These are phyloP conservation scores for Fusarium multiceps DNA, from an alignment of 2,329 filamentous ascomycete species.

Conservation along the genomic window DNA sequence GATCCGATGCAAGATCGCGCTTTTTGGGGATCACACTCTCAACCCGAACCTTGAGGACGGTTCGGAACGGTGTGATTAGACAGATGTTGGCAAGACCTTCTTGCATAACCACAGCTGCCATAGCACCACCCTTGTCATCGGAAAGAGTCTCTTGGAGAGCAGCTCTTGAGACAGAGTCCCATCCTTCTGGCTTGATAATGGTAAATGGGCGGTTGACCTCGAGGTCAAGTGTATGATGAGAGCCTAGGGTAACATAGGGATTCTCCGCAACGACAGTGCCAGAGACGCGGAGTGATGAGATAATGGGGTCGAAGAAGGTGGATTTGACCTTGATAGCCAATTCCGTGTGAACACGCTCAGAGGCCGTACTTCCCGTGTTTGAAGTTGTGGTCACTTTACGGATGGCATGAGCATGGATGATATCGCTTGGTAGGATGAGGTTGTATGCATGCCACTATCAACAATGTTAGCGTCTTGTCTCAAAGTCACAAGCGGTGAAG, in stretches of 20 bases:
- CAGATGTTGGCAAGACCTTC: constrained; percentile 87
- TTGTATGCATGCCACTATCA: constrained; percentile 70
- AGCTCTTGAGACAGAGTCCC: constrained; percentile 89
- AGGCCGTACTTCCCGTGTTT: constrained; percentile 62
- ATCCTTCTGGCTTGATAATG: constrained; percentile 82
- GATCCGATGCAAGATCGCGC: constrained; percentile 70
- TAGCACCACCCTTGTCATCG: constrained; percentile 80
- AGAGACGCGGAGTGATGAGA: constrained; percentile 66
- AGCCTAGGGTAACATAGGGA: constrained; percentile 62
- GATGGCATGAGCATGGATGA: constrained; percentile 65
- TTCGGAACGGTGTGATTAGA: constrained; percentile 83
- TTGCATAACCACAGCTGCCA: constrained; percentile 93
- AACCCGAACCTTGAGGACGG: constrained; percentile 72
- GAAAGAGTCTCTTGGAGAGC: constrained; percentile 83
- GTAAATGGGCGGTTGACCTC: constrained; percentile 90
- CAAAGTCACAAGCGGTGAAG: constrained; percentile 17
- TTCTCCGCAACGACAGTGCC: constrained; percentile 66
- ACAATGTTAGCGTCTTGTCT: constrained; percentile 31
- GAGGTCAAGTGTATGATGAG: constrained; percentile 76
- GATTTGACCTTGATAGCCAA: constrained; percentile 67
- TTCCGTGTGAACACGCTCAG: constrained; percentile 66
- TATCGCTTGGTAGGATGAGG: constrained; percentile 65
- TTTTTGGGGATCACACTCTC: constrained; percentile 76
- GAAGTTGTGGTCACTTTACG: constrained; percentile 64
- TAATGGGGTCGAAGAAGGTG: constrained; percentile 68